Evolutionary conservation across 495 filamentous ascomycete genomes (phyloP), one percentile per base, ranked within the genome.

Genomic region (Aspergillus ellipticus): DNA sequence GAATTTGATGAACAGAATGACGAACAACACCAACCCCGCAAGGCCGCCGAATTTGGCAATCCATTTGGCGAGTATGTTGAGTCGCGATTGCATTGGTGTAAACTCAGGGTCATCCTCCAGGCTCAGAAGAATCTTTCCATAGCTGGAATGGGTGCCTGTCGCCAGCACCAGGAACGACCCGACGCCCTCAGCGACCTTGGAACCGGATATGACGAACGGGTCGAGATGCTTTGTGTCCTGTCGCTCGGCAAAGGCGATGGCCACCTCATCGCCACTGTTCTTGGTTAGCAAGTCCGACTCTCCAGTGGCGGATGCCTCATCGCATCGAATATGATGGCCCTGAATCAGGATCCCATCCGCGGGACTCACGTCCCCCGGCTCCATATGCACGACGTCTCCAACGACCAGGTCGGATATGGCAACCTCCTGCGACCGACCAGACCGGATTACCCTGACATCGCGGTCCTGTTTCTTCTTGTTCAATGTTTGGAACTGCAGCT

Each of bases 121-220:
- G n/a, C 88, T 82, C 86, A 95, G 90, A 71, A 95, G 80, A 29
- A 88, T 93, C 63, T 88, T 90, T 55, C 91, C 91, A 64, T 90
- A 90, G 63, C 81, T 88, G 0, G 89, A 93, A 65, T 92, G 80
- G 17, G 90, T 72, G 52, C 91, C 91, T 19, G 86, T 88, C 15
- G 88, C 85, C 4, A 90, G 92, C 29, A 91, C 87, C 59, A 92
- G 66, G 68, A 86, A 94, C 3, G 81, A 86, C 3, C 89, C 89
- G 42, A 90, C 80, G 20, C 90, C 90, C 73, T 94, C 90, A 56
- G 89, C 86, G 55, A 95, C 87, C 59, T 89, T 89, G 10, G 84
- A 83, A 29, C 90, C 91, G 7, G 90, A 94, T 49, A 92, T 82
- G 56, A 94, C 92, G 60, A 82, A 82, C 19, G 86, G 71, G 54